Evolutionary conservation across 352 stramenopile species (phyloP).

Genomic region (Saprolegnia diclina): DNA sequence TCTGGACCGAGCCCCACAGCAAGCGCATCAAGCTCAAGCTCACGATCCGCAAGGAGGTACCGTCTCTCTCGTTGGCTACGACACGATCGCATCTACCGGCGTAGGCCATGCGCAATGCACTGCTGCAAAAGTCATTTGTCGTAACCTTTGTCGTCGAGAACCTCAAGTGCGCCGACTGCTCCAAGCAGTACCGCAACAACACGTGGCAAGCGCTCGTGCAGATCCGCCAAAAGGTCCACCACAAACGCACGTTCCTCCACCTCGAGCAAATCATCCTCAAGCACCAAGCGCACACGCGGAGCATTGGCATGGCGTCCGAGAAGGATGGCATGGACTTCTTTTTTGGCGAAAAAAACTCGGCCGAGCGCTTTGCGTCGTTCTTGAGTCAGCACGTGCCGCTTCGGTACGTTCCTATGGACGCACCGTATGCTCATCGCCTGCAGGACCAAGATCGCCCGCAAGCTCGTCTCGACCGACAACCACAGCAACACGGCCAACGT

Average conservation of each 20-base stretch:
- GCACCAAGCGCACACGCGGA: conserved; percentile 56
- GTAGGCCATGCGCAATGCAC: conserved; percentile 44
- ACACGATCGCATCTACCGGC: background rate
- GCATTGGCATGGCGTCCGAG: conserved; percentile 50
- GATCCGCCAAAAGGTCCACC: conserved; percentile 64
- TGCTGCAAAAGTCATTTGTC: conserved; percentile 61
- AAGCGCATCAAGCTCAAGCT: conserved; percentile 73
- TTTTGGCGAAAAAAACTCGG: conserved; percentile 50
- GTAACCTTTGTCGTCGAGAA: conserved; percentile 60
- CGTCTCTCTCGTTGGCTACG: too few species aligned
- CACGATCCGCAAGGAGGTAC: conserved; percentile 58
- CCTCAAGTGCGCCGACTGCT: conserved; percentile 66
- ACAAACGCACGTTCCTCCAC: conserved; percentile 69
- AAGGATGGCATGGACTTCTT: conserved; percentile 82
- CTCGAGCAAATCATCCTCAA: conserved; percentile 75
- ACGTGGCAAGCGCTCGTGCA: conserved; percentile 65
- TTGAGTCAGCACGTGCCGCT: conserved; percentile 54
- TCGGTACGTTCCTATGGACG: conserved; percentile 11
- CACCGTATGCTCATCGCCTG: background rate
- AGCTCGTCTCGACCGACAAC: conserved; percentile 70
- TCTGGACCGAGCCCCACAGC: conserved; percentile 80
- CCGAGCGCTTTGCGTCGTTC: conserved; percentile 62
- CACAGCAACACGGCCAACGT: conserved; percentile 58
- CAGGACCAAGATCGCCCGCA: conserved; percentile 56
- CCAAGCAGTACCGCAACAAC: conserved; percentile 62